Evolutionary conservation across 2,329 filamentous ascomycete species (phyloP).

Genomic region (Ophiocordyceps polyrhachis-furcata): DNA sequence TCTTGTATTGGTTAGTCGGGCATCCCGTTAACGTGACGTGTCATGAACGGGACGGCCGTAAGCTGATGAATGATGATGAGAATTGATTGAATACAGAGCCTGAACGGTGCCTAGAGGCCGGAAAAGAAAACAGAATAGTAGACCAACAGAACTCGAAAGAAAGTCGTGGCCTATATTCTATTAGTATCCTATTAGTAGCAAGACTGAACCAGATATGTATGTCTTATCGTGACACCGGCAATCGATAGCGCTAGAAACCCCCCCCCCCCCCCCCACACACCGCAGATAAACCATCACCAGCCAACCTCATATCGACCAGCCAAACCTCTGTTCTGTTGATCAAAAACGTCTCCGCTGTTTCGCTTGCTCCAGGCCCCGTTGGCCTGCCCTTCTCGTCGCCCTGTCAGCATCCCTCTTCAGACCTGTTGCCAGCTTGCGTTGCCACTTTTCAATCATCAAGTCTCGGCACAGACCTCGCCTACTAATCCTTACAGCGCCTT

Average conservation of each 20-base stretch:
- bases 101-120: too few relatives aligned
- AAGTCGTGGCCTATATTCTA: too few relatives aligned
- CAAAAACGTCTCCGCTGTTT: not conserved
- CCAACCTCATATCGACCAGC: not conserved
- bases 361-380: not conserved
- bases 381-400: not conserved
- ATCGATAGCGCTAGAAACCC: not conserved
- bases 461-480: not conserved
- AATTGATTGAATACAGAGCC: too few relatives aligned
- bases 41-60: too few relatives aligned
- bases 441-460: not conserved
- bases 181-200: too few relatives aligned
- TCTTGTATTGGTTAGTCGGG: too few relatives aligned
- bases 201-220: not conserved
- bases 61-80: too few relatives aligned
- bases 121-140: too few relatives aligned
- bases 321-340: not conserved
- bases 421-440: not conserved
- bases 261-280: not conserved
- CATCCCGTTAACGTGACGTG: too few relatives aligned
- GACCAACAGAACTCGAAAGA: too few relatives aligned
- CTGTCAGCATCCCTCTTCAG: not conserved
- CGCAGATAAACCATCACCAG: not conserved
- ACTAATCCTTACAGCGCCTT: slow-evolving; percentile 5
- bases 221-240: not conserved